Evolutionary conservation across 1,284 basidiomycete species (phyloP), one percentile per base, ranked within the genome.

Genomic region (Paramarasmius palmivorus): DNA sequence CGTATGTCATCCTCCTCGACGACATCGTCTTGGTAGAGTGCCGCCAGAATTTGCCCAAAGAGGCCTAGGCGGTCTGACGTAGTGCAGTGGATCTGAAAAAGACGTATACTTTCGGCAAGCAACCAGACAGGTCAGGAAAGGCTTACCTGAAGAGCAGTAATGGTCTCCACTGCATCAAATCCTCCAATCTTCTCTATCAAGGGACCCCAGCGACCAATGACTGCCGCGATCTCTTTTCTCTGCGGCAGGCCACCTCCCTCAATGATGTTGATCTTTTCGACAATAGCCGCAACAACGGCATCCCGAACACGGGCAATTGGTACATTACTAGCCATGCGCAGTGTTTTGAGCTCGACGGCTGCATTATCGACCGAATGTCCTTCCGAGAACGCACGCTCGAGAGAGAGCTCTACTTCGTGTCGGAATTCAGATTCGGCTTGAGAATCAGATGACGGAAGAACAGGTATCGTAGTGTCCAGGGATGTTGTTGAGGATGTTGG

Each of bases 281-380:
- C 86, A 53, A 93, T 78, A 26, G 82, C 85, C 17, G 77, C 78
- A 32, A 95, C 78, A 25, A 94, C 92, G 14, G 87, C 86, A 67
- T 89, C 86, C 50, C 89, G 80, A 44, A 96, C 93, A 57, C 84
- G 79, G 17, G 77, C 76, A 23, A 94, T 78, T 3, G 90, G 81
- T 42, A 95, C 94, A 65, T 96, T 96, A 60, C 86, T 90, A 39
- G 93, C 92, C 94, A 96, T 96, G 44, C 94, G 86, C 50, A 96
- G 79, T 49, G 93, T 96, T 76, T 95, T 96, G 61, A 96, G 81
- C 67, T 96, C 93, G 61, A 96, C 92, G 0, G 92, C 81, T 1
- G 93, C 93, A 70, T 96, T 93, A 63, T 95, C 93, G 49, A 95
- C 84, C 4, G 89, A 90, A 72, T 96, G 94, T 1, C 82, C 86